Evolutionary conservation across 2,329 filamentous ascomycete species (phyloP).

Genomic region (Alternaria triticina): DNA sequence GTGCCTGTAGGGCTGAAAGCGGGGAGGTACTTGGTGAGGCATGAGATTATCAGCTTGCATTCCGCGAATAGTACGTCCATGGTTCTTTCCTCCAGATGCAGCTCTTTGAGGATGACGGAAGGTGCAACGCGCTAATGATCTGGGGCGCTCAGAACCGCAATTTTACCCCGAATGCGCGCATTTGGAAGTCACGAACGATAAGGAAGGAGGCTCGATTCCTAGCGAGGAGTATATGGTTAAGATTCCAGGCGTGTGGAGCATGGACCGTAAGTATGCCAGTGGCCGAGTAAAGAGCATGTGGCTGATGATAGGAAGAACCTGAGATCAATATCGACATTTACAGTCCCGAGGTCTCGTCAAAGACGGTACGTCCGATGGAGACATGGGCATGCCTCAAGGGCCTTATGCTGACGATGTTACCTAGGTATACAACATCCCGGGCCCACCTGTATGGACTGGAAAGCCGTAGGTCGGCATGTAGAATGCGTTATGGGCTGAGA

Average conservation of each 20-base stretch:
- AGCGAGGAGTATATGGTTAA: constrained; percentile 28
- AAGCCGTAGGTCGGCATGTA: not conserved
- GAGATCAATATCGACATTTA: constrained; percentile 42
- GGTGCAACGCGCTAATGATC: not conserved
- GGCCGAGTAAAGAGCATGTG: not conserved
- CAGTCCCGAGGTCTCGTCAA: constrained; percentile 21
- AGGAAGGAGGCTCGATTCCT: constrained; percentile 13
- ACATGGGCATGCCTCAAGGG: not conserved
- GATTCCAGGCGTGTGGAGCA: constrained; percentile 41
- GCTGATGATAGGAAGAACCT: constrained; percentile 28
- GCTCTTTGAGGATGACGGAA: not conserved
- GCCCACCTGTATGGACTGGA: constrained; percentile 20
- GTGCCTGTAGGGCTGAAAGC: constrained; percentile 26
- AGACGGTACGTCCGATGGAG: constrained; percentile 22
- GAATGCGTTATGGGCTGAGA: not conserved
- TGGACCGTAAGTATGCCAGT: constrained; percentile 32
- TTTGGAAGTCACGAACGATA: constrained; percentile 30
- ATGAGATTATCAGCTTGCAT: constrained; percentile 41
- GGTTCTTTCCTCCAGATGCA: not conserved
- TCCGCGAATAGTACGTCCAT: constrained; percentile 22
- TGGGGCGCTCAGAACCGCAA: constrained; percentile 21
- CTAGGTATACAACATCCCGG: constrained; percentile 23
- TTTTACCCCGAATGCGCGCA: constrained; percentile 42
- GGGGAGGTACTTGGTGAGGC: constrained; percentile 35
- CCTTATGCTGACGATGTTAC: not conserved